phyloP scores from a whole-genome alignment of 495 filamentous ascomycete species.

The Margaritispora aquatica region DNA sequence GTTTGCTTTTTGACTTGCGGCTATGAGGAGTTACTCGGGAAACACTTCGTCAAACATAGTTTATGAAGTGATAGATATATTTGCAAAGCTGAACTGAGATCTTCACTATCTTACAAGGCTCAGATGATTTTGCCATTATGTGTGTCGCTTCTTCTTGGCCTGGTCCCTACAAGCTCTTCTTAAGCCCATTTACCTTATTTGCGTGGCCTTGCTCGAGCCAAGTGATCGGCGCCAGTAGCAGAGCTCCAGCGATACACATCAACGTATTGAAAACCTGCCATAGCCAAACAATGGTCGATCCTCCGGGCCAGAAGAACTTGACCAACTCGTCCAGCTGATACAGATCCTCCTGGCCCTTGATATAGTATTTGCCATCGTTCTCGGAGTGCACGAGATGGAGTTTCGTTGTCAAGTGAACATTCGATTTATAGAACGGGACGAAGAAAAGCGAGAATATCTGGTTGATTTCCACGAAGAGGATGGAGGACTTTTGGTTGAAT shows the following conservation, averaged over 20 bases:
- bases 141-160: too few relatives aligned
- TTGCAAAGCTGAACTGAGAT: too few relatives aligned
- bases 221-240: slow-evolving; percentile 45
- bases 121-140: too few relatives aligned
- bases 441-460: slow-evolving; percentile 75
- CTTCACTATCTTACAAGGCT: too few relatives aligned
- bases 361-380: slow-evolving; percentile 49
- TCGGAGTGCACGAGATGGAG: slow-evolving; percentile 47
- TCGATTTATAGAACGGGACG: slow-evolving; percentile 63
- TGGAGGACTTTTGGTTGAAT: slow-evolving; percentile 56
- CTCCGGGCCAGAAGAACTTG: slow-evolving; percentile 53
- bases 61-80: too few relatives aligned
- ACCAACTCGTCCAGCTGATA: slow-evolving; percentile 78
- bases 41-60: too few relatives aligned
- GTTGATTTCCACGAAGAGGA: slow-evolving; percentile 62
- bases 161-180: slow-evolving; percentile 6
- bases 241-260: slow-evolving; percentile 53
- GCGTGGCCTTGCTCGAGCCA: slow-evolving; percentile 37
- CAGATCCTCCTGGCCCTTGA: slow-evolving; percentile 69
- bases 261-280: slow-evolving; percentile 58
- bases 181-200: slow-evolving; percentile 13
- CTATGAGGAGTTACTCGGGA: too few relatives aligned
- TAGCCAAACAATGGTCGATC: slow-evolving; percentile 41
- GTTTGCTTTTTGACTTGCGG: too few relatives aligned
- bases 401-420: slow-evolving; percentile 67